Evolutionary conservation across 2,329 filamentous ascomycete genomes (phyloP), one percentile per base, ranked within the genome.

Genomic region (Aspergillus sp.): DNA sequence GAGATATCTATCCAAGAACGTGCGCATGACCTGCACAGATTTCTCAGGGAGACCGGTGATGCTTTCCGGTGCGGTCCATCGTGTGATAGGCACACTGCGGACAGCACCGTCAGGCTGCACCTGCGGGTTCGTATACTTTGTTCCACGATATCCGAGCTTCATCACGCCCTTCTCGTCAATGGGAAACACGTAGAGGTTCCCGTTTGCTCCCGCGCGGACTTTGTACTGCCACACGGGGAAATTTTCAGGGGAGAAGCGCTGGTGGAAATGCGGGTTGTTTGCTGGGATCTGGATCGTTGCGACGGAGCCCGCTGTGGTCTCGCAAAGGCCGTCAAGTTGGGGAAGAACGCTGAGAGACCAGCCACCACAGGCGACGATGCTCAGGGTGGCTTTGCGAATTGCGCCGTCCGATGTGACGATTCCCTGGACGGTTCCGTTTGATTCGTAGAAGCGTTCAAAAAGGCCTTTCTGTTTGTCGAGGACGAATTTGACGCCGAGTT

Each of bases 101-200:
- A 66, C 62, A 0, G 49, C 51, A 3, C 70, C 68, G 44, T 74
- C 68, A 0, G 48, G n/a, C 23, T 71, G 68, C 0, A 45, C 15
- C 19, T 63, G 50, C 0, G 70, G 72, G 49, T 78, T 76, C 2
- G 74, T 75, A 54, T 68, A 77, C 57, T 80, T 80, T 0, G 67
- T 75, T 1, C 73, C 74, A 1, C 77, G 68, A 49, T 73, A 81
- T 1, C 72, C 77, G 49, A 76, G 68, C 54, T 78, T 77, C 44
- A 78, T 54, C n/a, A 68, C 55, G 0, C 75, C 71, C 3, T 71
- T 52, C 7, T 70, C 61, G 19, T 71, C 68, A 0, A 68, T 56
- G 0, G 77, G 68, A 41, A 80, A 77, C 13, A 76, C 75, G 51
- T 78, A 76, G 0, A 78, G 60, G 1, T 73, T 74, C 0, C 71